Conservation (phyloP, 768 basidiomycete species). For the Mycena pura region DNA sequence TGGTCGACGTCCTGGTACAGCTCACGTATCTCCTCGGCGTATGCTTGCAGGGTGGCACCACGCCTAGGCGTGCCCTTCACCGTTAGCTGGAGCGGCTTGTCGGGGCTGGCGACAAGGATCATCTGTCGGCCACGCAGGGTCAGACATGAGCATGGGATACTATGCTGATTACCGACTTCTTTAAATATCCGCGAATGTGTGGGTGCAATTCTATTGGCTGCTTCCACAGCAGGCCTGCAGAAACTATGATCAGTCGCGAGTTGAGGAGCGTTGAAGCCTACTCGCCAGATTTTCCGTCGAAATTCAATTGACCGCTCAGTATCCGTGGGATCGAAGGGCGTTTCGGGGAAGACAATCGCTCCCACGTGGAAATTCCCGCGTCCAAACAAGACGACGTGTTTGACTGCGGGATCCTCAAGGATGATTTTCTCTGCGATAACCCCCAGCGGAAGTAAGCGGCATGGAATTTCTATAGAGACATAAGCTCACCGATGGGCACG, state of each 20-base stretch:
- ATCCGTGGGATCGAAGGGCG: constrained; percentile 36
- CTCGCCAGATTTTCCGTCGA: constrained; percentile 31
- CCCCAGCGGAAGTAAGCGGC: too few species aligned
- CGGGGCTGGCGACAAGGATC: constrained; percentile 38
- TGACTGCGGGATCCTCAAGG: constrained; percentile 33
- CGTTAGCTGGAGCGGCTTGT: constrained; percentile 40
- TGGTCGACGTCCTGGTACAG: constrained; percentile 34
- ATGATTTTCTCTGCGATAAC: constrained; percentile 47
- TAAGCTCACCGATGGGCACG: constrained; percentile 35
- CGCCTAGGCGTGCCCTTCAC: constrained; percentile 40
- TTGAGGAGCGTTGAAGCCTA: neutral
- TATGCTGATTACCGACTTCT: constrained; percentile 33
- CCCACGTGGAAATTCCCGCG: constrained; percentile 42
- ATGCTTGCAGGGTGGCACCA: constrained; percentile 30
- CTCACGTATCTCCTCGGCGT: constrained; percentile 27
- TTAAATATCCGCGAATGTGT: constrained; percentile 38
- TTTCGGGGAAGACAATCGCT: constrained; percentile 39
- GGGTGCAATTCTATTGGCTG: constrained; percentile 32
- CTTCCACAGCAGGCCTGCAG: constrained; percentile 34
- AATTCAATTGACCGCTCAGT: constrained; percentile 30
- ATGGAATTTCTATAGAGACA: too few species aligned
- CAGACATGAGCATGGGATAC: neutral
- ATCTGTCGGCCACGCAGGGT: constrained; percentile 28
- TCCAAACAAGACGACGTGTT: constrained; percentile 42
- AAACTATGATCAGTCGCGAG: neutral